Evolutionary conservation across 2,329 filamentous ascomycete genomes (phyloP), one percentile per base, ranked within the genome.

Genomic region (Colletotrichum abscissum): DNA sequence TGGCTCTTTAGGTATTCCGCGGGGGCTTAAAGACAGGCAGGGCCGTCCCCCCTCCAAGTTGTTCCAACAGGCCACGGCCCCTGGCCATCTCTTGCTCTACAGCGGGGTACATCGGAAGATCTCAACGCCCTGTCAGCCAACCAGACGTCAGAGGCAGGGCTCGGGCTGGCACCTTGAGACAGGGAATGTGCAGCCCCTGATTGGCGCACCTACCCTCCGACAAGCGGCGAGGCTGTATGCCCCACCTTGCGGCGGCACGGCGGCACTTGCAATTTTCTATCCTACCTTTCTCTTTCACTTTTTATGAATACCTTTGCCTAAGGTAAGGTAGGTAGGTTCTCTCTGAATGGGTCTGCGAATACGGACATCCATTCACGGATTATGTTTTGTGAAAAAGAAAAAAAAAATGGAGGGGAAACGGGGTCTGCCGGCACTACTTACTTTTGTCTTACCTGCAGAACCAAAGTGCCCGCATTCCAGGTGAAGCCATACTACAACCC

Each of bases 151-250:
- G 16, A 33, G 22, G 56, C 54, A 57, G 52, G 35, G 38, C 65
- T 46, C 66, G 30, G 42, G 35, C 58, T 46, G 22, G 33, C 66
- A 58, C 30, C 28, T 58, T 56, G 52, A 72, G 58, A 64, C 59
- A 69, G 30, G 65, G 59, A 59, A 59, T 72, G 9, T 7, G 42
- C 54, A 38, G 58, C 66, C 69, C 66, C 66, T 69, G 65, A 64
- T 72, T 72, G 66, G 69, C 59, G 42, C 59, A 64, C 59, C 58
- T 54, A 62, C 67, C 60, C 46, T 65, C 60, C 60, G 71, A 73
- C 66, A 60, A 56, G 60, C 67, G 46, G 62, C 62, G 55, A 73
- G 60, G 67, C 71, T 65, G 65, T 26, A 28, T 22, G 30, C 30
- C 57, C 63, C 63, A 72, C 69, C 49, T n/a, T n/a, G 22, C 22